A percentile compares a stretch with the other conserved stretches of the same genome.
These are phyloP conservation scores for Biscogniauxia mediterranea DNA, from an alignment of 2,329 filamentous ascomycete genomes.

Conservation along the genomic window DNA sequence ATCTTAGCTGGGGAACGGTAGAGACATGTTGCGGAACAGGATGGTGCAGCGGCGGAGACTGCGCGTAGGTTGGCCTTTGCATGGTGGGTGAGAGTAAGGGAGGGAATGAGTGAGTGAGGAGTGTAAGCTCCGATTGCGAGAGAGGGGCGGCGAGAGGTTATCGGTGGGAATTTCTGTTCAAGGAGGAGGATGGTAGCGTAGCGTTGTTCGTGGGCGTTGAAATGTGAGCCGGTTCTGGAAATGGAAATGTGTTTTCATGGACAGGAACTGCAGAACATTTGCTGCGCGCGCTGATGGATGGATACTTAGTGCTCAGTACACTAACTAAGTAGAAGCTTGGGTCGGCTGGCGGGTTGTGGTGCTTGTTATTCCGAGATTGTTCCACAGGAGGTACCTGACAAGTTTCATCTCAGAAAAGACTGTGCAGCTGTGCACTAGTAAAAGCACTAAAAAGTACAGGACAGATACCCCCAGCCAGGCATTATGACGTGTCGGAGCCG, in stretches of 20 bases:
- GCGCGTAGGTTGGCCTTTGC: conserved; percentile 83
- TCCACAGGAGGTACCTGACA: conserved; percentile 1
- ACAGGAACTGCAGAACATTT: neutral
- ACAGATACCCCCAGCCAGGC: neutral
- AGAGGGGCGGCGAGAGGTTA: too few species aligned
- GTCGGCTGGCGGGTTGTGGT: neutral
- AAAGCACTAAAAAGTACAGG: neutral
- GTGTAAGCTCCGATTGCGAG: neutral
- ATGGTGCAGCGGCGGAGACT: conserved; percentile 92
- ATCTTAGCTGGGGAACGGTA: conserved; percentile 93
- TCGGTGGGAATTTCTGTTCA: too few species aligned
- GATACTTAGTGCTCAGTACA: too few species aligned
- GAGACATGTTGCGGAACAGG: conserved; percentile 98
- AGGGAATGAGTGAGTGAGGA: too few species aligned
- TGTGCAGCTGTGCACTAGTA: neutral
- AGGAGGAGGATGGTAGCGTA: neutral
- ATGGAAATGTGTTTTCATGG: conserved; percentile 20
- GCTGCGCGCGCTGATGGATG: neutral
- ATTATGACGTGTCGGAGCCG: conserved; percentile 19
- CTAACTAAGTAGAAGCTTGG: too few species aligned
- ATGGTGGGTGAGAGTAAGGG: conserved; percentile 55
- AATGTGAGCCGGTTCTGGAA: conserved; percentile 4
- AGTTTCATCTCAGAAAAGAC: neutral
- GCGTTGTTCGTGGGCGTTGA: neutral
- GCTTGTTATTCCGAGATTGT: conserved; percentile 11